Evolutionary conservation across 768 basidiomycete genomes (phyloP).

Genomic region (Naematelia aurantialba): DNA sequence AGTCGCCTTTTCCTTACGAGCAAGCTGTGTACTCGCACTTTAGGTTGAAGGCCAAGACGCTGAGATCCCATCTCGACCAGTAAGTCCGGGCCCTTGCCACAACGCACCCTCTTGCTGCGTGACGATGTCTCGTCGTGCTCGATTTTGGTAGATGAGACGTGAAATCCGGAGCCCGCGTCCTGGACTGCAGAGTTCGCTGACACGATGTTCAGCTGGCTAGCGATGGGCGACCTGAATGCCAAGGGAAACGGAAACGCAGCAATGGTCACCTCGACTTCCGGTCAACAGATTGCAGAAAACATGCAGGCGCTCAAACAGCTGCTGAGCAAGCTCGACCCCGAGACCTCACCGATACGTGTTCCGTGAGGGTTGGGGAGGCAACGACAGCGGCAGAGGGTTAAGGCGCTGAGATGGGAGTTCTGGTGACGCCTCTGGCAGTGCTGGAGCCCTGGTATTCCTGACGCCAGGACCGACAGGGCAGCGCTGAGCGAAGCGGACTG

Average conservation of each 20-base stretch:
- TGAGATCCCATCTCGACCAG: slow-evolving; percentile 40
- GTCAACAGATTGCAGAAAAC: slow-evolving; percentile 33
- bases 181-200: background rate
- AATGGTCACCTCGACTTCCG: slow-evolving; percentile 18
- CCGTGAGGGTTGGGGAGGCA: background rate
- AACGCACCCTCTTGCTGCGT: background rate
- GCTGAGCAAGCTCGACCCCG: slow-evolving; percentile 34
- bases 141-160: background rate
- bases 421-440: no score
- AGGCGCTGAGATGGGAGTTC: no score
- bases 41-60: slow-evolving; percentile 38
- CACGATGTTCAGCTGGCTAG: slow-evolving; percentile 31
- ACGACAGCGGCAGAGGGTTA: no score
- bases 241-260: background rate
- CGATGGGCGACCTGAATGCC: slow-evolving; percentile 39
- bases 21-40: slow-evolving; percentile 44
- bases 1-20: slow-evolving; percentile 27
- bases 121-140: background rate
- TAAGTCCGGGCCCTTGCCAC: slow-evolving; percentile 19
- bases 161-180: background rate
- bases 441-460: no score
- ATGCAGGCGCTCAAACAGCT: slow-evolving; percentile 37
- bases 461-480: no score
- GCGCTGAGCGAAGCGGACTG: no score
- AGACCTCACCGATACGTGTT: slow-evolving; percentile 32